Conservation (phyloP, 139 green algal genomes). For the Ostreobium quekettii region DNA sequence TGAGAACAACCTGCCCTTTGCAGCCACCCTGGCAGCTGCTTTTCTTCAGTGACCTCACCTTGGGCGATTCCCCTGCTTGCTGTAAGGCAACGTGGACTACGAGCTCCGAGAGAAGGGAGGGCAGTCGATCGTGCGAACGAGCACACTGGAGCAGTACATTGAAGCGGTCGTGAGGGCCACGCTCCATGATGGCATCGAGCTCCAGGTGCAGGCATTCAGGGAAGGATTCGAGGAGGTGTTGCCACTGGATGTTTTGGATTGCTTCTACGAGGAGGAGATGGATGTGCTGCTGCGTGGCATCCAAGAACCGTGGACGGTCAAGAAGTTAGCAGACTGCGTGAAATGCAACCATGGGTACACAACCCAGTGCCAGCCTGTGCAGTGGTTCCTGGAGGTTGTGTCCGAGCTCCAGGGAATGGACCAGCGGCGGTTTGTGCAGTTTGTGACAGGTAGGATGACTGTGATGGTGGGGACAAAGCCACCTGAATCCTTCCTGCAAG, state of each 20-base stretch:
- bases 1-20: too few relatives aligned
- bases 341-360: slow-evolving; percentile 97
- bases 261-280: slow-evolving; percentile 88
- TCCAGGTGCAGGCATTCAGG: slow-evolving; percentile 70
- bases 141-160: slow-evolving; percentile 74
- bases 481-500: too few relatives aligned
- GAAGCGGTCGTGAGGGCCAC: slow-evolving; percentile 76
- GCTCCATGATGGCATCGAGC: slow-evolving; percentile 60
- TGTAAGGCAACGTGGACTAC: too few relatives aligned
- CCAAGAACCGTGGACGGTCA: slow-evolving; percentile 71
- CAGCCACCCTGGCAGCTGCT: too few relatives aligned
- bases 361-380: not conserved
- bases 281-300: slow-evolving; percentile 86
- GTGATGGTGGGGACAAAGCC: too few relatives aligned
- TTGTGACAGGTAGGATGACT: slow-evolving; percentile 85
- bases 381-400: slow-evolving; percentile 75
- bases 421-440: slow-evolving; percentile 89
- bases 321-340: slow-evolving; percentile 68
- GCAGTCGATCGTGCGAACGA: slow-evolving; percentile 50
- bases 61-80: too few relatives aligned
- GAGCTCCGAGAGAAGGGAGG: too few relatives aligned
- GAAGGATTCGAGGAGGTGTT: slow-evolving; percentile 86
- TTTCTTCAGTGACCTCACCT: too few relatives aligned
- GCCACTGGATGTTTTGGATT: slow-evolving; percentile 37
- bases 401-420: slow-evolving; percentile 71